These are phyloP conservation scores for Phytophthora sp. DNA, from an alignment of 352 stramenopile species.

Conservation along the genomic window DNA sequence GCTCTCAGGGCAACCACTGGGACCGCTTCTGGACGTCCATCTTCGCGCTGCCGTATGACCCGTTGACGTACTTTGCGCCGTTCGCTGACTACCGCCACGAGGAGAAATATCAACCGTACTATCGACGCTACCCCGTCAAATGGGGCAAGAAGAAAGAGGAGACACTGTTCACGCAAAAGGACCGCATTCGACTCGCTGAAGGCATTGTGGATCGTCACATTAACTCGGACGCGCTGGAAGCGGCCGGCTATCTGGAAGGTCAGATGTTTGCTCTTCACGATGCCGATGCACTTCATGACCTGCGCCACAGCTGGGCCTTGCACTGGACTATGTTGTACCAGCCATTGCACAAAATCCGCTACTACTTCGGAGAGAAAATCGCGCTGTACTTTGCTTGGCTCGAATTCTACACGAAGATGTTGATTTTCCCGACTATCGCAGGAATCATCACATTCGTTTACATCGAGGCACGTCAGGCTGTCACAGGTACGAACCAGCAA, in stretches of 20 bases:
- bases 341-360: constrained; percentile 87
- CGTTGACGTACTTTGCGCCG: constrained; percentile 81
- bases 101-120: constrained; percentile 77
- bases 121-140: constrained; percentile 77
- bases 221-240: constrained; percentile 71
- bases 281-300: constrained; percentile 59
- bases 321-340: constrained; percentile 81
- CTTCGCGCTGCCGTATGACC: constrained; percentile 72
- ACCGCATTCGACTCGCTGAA: constrained; percentile 74
- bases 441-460: constrained; percentile 83
- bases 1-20: constrained; percentile 22
- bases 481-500: constrained; percentile 51
- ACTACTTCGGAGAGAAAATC: constrained; percentile 93
- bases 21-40: constrained; percentile 60
- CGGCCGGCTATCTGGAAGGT: constrained; percentile 54
- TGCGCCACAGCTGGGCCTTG: constrained; percentile 78
- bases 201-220: constrained; percentile 82
- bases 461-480: constrained; percentile 48
- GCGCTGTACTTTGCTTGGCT: constrained; percentile 94
- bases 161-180: constrained; percentile 83
- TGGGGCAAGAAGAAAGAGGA: constrained; percentile 75
- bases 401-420: constrained; percentile 94
- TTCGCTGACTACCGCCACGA: constrained; percentile 83
- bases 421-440: constrained; percentile 77
- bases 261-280: constrained; percentile 92